These are phyloP conservation scores for Mortierella sp. DNA, from an alignment of 371 early-diverging fungal genomes.

Conservation along the genomic window DNA sequence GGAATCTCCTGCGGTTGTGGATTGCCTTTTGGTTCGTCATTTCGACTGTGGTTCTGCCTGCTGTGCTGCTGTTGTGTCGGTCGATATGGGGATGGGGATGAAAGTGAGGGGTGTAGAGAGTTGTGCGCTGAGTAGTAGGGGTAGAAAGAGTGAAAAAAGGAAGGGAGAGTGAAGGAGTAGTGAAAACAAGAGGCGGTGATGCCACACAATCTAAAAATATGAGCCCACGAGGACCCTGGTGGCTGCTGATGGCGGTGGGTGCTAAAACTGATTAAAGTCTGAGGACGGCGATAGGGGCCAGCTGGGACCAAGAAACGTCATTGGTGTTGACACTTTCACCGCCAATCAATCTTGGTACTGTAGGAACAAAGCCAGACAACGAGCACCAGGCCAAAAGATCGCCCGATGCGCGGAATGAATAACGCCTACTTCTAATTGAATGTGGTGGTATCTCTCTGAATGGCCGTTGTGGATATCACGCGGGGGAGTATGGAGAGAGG, in stretches of 20 bases:
- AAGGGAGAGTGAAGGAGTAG: slow-evolving; percentile 4
- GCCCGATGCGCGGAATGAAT: neutral
- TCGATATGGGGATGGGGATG: neutral
- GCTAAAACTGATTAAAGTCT: neutral
- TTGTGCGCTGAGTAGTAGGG: neutral
- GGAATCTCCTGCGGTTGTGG: slow-evolving; percentile 19
- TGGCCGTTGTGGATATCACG: too few species aligned
- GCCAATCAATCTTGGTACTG: neutral
- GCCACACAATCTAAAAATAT: neutral
- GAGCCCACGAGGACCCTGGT: slow-evolving; percentile 11
- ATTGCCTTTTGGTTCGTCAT: slow-evolving; percentile 15
- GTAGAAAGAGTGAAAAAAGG: neutral
- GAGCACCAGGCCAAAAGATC: neutral
- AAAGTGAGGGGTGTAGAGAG: neutral
- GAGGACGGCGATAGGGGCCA: neutral
- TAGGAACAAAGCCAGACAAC: neutral
- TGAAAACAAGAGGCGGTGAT: neutral
- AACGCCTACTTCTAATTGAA: too few species aligned
- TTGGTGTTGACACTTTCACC: neutral
- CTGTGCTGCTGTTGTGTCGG: neutral
- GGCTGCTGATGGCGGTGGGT: neutral
- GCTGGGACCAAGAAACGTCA: neutral
- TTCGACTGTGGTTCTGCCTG: neutral
- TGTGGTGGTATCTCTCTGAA: too few species aligned
- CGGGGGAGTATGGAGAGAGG: neutral